These are phyloP conservation scores for Alternaria brassicicola DNA, from an alignment of 2,329 filamentous ascomycete genomes.

Conservation along the genomic window DNA sequence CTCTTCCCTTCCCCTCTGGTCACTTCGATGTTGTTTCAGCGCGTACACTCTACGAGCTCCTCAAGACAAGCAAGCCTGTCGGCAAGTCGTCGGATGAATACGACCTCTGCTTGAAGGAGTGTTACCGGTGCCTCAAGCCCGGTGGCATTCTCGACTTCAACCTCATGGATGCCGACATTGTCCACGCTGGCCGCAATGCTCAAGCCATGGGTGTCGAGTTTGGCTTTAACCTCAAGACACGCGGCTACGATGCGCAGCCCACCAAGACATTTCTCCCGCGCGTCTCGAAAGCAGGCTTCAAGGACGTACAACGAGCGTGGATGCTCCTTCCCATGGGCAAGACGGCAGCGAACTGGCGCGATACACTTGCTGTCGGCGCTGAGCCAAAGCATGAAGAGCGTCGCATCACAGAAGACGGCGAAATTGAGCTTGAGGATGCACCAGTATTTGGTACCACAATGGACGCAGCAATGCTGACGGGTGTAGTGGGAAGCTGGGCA, in stretches of 20 bases:
- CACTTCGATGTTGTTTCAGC: slow-evolving; percentile 93
- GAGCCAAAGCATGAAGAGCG: slow-evolving; percentile 41
- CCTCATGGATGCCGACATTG: slow-evolving; percentile 86
- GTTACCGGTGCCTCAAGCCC: slow-evolving; percentile 88
- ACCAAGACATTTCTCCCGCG: slow-evolving; percentile 81
- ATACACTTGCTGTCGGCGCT: slow-evolving; percentile 45
- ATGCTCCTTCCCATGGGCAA: slow-evolving; percentile 82
- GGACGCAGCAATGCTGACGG: slow-evolving; percentile 75
- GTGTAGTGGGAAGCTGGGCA: slow-evolving; percentile 82
- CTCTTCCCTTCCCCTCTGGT: slow-evolving; percentile 81
- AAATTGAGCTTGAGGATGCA: slow-evolving; percentile 36
- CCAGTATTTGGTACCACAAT: slow-evolving; percentile 59
- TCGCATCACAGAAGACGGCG: slow-evolving; percentile 45
- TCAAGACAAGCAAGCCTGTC: slow-evolving; percentile 69
- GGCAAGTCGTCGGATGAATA: slow-evolving; percentile 72
- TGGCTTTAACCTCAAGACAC: slow-evolving; percentile 83
- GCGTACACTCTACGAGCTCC: slow-evolving; percentile 80
- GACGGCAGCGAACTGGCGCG: slow-evolving; percentile 48
- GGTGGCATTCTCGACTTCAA: slow-evolving; percentile 92
- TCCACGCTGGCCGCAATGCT: slow-evolving; percentile 79
- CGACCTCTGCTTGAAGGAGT: slow-evolving; percentile 82
- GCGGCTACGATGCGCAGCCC: slow-evolving; percentile 86
- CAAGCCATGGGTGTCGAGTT: slow-evolving; percentile 90
- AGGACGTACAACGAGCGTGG: slow-evolving; percentile 83
- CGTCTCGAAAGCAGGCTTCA: slow-evolving; percentile 76